Evolutionary conservation across 2,329 filamentous ascomycete species (phyloP).

Genomic region (Alternaria sp.): DNA sequence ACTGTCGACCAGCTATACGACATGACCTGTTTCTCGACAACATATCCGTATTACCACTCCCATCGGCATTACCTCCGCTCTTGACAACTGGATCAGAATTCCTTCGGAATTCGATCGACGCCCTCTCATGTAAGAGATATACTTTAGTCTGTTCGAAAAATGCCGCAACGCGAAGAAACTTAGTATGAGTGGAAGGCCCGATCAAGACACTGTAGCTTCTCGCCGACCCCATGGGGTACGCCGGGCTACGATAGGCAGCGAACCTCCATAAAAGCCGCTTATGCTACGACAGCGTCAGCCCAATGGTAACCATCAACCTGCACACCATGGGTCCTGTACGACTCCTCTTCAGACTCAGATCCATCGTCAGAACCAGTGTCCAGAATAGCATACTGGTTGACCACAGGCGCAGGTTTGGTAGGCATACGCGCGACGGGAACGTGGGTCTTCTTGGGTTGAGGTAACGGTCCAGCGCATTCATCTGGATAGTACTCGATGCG

Average conservation of each 20-base stretch:
- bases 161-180: not conserved
- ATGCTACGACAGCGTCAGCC: slow-evolving; percentile 32
- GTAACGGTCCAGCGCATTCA: slow-evolving; percentile 72
- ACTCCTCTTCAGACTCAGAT: slow-evolving; percentile 39
- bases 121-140: not conserved
- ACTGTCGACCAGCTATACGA: not conserved
- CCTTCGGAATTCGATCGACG: not conserved
- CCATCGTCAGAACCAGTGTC: slow-evolving; percentile 36
- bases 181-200: not conserved
- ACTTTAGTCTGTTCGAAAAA: not conserved
- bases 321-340: slow-evolving; percentile 32
- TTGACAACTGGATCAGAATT: not conserved
- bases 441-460: slow-evolving; percentile 30
- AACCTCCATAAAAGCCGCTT: not conserved
- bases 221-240: not conserved
- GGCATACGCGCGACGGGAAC: slow-evolving; percentile 14
- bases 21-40: not conserved
- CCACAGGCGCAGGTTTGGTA: slow-evolving; percentile 29
- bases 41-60: not conserved
- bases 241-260: not conserved
- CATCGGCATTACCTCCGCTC: not conserved
- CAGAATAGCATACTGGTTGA: slow-evolving; percentile 45
- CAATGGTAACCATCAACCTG: slow-evolving; percentile 28
- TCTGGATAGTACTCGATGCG: slow-evolving; percentile 76
- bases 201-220: not conserved